phyloP scores from a whole-genome alignment of 1,284 basidiomycete genomes.

The Cryptococcus amylolentus region DNA sequence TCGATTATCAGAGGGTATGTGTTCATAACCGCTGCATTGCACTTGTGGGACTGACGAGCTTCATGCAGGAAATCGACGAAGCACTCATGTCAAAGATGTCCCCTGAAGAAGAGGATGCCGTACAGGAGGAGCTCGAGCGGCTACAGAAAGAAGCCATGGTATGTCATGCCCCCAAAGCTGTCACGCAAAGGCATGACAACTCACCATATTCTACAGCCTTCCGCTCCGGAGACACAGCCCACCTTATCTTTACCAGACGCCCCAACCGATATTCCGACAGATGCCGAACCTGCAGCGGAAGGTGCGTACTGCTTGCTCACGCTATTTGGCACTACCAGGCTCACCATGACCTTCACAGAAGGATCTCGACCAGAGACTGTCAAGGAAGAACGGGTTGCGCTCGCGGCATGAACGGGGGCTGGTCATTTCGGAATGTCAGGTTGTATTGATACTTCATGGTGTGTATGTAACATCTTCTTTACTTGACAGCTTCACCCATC shows the following conservation, averaged over 20 bases:
- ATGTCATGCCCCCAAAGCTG: slow-evolving; percentile 3
- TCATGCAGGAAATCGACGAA: slow-evolving; percentile 77
- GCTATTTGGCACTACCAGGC: slow-evolving; percentile 1
- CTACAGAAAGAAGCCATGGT: slow-evolving; percentile 61
- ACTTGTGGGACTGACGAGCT: not conserved
- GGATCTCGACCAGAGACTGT: not conserved
- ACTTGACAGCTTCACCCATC: no score
- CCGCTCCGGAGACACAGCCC: slow-evolving; percentile 24
- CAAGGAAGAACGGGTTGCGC: slow-evolving; percentile 49
- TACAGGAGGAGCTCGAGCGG: slow-evolving; percentile 71
- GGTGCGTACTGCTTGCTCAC: not conserved
- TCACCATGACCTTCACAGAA: slow-evolving; percentile 4
- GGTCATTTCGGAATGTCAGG: no score
- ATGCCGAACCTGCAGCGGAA: not conserved
- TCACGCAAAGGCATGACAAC: not conserved
- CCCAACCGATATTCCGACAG: slow-evolving; percentile 54
- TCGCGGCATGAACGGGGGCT: slow-evolving; percentile 50
- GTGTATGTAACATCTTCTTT: no score
- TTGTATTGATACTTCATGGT: no score
- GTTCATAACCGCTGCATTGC: not conserved
- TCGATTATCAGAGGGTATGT: slow-evolving; percentile 81
- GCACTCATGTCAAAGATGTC: slow-evolving; percentile 78
- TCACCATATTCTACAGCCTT: slow-evolving; percentile 21
- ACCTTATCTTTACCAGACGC: slow-evolving; percentile 52
- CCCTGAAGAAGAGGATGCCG: slow-evolving; percentile 87